Base-by-base conservation (phyloP, 805 yeast species). In the Yamadazyma endophytica region DNA sequence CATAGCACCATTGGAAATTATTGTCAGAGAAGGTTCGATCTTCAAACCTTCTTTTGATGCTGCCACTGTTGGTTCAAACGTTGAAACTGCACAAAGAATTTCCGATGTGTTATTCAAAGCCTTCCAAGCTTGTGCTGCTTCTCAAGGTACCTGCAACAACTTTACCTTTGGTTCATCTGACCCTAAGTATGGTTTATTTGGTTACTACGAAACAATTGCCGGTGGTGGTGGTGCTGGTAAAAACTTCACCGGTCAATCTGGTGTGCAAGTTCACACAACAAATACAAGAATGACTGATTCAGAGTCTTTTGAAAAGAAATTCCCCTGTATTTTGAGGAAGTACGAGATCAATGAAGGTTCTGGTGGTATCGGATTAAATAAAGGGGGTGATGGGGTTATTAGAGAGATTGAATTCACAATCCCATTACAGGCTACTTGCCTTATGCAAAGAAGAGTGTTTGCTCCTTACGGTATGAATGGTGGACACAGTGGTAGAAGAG, bases 211-310 rank as follows among this genome's bases (percentile, higher is more conserved):
- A 24, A 19, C 33, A n/a, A 13, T 25, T 12, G 37, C 29, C 8
- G 40, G 36, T 20, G 40, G 40, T 20, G 24, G 12, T 16, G 36
- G 36, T 13, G 40, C 40, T 5, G 23, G 18, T 9, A 15, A 30
- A 12, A 20, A 20, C 17, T 28, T 19, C 31, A 19, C 16, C 16
- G 43, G 43, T 4, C 31, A 22, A 13, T 21, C 31, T 23, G 71
- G 73, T 42, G 56, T 32, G 47, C 69, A 68, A 44, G 58, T 40
- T 43, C 71, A 31, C 82, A 83, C 44, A 26, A 40, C 45, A 68
- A 42, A 37, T 28, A 38, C 43, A 17, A 28, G 24, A 17, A 42
- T 36, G 21, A 42, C 42, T 17, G 42, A 39, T 21, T 24, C 37
- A 3, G 43, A 39, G 24, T 27, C 33, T 4, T 31, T 38, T n/a